Evolutionary conservation across 2,329 filamentous ascomycete genomes (phyloP).

Genomic region (Parafenestella ontariensis): DNA sequence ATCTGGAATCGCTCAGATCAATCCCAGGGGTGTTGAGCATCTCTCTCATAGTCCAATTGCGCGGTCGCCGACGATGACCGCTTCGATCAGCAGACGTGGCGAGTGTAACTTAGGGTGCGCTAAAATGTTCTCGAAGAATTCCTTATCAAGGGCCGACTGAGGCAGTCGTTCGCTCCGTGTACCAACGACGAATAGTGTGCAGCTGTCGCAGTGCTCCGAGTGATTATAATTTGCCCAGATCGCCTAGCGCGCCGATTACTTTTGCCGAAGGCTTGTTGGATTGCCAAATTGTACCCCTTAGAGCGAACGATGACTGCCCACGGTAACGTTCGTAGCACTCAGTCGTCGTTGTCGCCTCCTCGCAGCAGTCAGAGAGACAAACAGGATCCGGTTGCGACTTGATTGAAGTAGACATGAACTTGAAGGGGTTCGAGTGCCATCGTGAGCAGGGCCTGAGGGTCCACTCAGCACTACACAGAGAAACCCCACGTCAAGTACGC

Average conservation of each 20-base stretch:
- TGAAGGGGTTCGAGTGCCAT: no score
- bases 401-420: no score
- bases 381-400: not conserved
- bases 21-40: not conserved
- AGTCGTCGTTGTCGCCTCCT: slow-evolving; percentile 9
- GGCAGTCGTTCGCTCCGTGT: slow-evolving; percentile 5
- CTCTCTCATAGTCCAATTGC: not conserved
- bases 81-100: not conserved
- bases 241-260: slow-evolving; percentile 4
- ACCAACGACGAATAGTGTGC: slow-evolving; percentile 12
- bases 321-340: no score
- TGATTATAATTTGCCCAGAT: slow-evolving; percentile 9
- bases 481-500: slow-evolving; percentile 28
- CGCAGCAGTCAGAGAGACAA: not conserved
- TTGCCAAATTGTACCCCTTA: slow-evolving; percentile 24
- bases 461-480: no score
- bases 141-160: slow-evolving; percentile 7
- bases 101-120: not conserved
- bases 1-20: not conserved
- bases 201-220: slow-evolving; percentile 8
- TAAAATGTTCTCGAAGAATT: slow-evolving; percentile 23
- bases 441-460: no score
- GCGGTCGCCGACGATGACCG: not conserved
- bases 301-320: slow-evolving; percentile 11
- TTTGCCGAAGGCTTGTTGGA: slow-evolving; percentile 17